These are phyloP conservation scores for Alloascoidea hylecoeti DNA, from an alignment of 805 yeast species.

Conservation along the genomic window DNA sequence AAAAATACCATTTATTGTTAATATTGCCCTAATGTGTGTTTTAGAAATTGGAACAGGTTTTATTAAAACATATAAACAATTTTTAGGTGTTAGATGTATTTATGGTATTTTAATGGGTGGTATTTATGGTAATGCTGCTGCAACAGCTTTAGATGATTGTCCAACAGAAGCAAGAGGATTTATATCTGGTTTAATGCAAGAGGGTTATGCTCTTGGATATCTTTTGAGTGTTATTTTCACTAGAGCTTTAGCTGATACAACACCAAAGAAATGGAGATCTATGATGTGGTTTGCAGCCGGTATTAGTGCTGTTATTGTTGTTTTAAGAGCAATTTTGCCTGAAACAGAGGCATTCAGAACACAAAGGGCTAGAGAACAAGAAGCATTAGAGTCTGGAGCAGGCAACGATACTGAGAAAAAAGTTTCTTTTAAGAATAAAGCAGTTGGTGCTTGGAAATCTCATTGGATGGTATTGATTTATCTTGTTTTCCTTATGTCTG, in stretches of 20 bases:
- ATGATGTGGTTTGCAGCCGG: constrained; percentile 63
- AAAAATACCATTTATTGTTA: constrained; percentile 32
- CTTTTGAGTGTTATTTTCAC: constrained; percentile 50
- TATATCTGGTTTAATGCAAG: constrained; percentile 25
- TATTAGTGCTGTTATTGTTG: constrained; percentile 25
- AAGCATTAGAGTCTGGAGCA: no score
- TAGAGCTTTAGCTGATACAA: constrained; percentile 39
- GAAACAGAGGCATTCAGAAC: not conserved
- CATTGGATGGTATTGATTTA: constrained; percentile 26
- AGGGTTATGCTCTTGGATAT: constrained; percentile 48
- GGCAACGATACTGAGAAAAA: no score
- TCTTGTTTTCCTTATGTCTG: constrained; percentile 44
- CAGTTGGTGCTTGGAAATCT: not conserved
- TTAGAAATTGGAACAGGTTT: constrained; percentile 55
- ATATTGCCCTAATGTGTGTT: constrained; percentile 30
- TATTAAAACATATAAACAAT: constrained; percentile 38
- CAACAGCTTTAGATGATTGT: constrained; percentile 38
- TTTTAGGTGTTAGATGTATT: constrained; percentile 48
- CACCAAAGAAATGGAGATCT: constrained; percentile 45
- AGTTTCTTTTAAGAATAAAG: no score
- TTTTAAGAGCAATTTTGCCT: constrained; percentile 20
- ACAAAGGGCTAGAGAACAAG: constrained; percentile 13
- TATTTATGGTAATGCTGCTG: constrained; percentile 37
- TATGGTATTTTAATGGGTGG: constrained; percentile 52
- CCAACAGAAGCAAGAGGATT: constrained; percentile 41